Conservation (phyloP, 2,329 filamentous ascomycete genomes). For the Fusarium udum region DNA sequence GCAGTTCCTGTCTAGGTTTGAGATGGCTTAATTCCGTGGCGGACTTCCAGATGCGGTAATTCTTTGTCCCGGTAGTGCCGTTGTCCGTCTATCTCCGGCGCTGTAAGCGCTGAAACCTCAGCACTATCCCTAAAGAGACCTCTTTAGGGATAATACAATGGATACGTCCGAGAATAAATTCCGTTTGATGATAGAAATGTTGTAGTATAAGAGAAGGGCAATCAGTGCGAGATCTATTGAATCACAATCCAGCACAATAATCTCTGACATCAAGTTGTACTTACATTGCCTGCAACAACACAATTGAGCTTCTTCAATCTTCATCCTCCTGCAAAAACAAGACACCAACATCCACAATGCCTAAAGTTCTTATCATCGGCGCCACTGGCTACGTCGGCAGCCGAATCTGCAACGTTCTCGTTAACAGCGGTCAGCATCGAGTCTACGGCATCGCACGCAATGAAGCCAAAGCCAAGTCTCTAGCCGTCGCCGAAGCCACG, state of each 20-base stretch:
- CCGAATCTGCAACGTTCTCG: rapidly evolving
- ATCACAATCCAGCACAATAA: neutral
- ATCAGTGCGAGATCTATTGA: neutral
- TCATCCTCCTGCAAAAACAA: rapidly evolving
- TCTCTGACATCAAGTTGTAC: rapidly evolving
- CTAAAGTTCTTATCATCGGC: neutral
- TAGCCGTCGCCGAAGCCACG: neutral
- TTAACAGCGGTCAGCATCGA: neutral
- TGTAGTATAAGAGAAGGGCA: neutral
- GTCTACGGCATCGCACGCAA: neutral
- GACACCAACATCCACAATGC: rapidly evolving
- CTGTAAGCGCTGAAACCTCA: neutral
- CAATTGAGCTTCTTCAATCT: too few relatives aligned
- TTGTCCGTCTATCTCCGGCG: neutral
- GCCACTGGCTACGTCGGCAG: neutral
- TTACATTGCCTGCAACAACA: rapidly evolving
- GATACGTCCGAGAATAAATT: neutral
- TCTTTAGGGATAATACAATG: neutral
- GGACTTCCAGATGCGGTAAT: neutral
- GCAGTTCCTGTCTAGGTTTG: neutral
- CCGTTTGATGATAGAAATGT: neutral
- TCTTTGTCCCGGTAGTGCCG: neutral
- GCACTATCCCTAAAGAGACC: neutral
- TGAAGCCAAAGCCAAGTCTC: neutral
- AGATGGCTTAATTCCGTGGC: neutral